Percentiles rank a stretch among this genome's conserved stretches.
Evolutionary conservation across 805 yeast genomes (phyloP).

Genomic region (Myxozyma melibiosi): DNA sequence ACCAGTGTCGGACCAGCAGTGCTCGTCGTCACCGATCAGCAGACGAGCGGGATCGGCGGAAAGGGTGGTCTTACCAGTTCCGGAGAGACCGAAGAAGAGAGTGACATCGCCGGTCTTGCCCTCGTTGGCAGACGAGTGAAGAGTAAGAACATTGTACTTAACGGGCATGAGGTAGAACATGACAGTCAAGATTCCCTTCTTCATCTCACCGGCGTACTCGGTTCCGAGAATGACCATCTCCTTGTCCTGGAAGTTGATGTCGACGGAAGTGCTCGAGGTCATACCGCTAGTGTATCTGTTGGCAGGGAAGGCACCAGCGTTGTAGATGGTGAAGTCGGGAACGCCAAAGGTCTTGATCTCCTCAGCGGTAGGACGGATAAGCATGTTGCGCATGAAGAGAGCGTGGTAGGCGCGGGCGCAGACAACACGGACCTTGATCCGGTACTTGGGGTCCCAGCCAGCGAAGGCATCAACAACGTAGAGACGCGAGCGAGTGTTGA

Average conservation of each 20-base stretch:
- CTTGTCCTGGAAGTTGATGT: constrained; percentile 94
- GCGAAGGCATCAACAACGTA: constrained; percentile 96
- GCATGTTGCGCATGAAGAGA: constrained; percentile 95
- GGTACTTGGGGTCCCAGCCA: constrained; percentile 91
- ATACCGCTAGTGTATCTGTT: constrained; percentile 94
- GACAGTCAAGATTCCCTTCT: constrained; percentile 97
- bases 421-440: constrained; percentile 23
- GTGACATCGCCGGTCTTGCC: constrained; percentile 83
- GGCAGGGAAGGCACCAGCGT: constrained; percentile 99
- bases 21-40: constrained; percentile 98
- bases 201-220: constrained; percentile 99
- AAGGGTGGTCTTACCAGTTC: constrained; percentile 97
- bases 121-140: constrained; percentile 94
- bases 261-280: constrained; percentile 95
- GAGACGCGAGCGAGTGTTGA: constrained; percentile 91
- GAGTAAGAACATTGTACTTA: constrained; percentile 83
- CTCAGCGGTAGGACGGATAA: constrained; percentile 89
- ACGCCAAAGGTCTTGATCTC: constrained; percentile 89
- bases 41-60: constrained; percentile 94
- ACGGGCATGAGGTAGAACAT: constrained; percentile 99
- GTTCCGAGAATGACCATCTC: constrained; percentile 99
- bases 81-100: constrained; percentile 93
- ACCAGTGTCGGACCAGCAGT: constrained; percentile 98
- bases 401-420: constrained; percentile 93
- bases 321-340: constrained; percentile 97